phyloP scores from a whole-genome alignment of 768 basidiomycete species.

The Tricholoma hemisulphureum region DNA sequence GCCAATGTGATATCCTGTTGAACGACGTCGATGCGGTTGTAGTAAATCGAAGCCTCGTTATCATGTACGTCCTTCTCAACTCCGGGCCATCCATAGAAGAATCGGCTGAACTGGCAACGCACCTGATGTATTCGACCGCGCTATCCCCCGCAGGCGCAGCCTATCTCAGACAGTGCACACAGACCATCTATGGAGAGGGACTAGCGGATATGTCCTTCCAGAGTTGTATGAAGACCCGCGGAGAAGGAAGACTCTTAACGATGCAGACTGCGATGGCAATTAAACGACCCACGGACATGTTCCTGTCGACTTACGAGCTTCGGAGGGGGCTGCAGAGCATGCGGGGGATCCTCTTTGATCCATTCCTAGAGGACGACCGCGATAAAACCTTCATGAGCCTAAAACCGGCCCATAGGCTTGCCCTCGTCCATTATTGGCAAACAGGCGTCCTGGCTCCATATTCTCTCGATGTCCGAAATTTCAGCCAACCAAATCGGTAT shows the following conservation, averaged over 20 bases:
- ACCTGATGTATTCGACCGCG: conserved; percentile 42
- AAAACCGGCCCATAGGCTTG: conserved; percentile 40
- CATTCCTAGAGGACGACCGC: conserved; percentile 38
- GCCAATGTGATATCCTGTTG: conserved; percentile 38
- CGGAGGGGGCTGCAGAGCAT: conserved; percentile 28
- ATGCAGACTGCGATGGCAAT: conserved; percentile 37
- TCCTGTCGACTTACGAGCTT: conserved; percentile 29
- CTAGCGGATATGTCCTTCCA: conserved; percentile 36
- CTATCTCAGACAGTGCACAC: conserved; percentile 35
- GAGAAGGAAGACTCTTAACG: conserved; percentile 34
- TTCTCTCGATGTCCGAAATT: conserved; percentile 29
- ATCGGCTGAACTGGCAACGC: conserved; percentile 40
- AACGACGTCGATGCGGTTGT: conserved; percentile 38
- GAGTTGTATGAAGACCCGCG: conserved; percentile 31
- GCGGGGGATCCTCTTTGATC: conserved; percentile 32
- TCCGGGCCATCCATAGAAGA: conserved; percentile 40
- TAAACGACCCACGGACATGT: conserved; percentile 39
- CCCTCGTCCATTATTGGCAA: conserved; percentile 35
- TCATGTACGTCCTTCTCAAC: conserved; percentile 37
- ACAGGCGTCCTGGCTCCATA: conserved; percentile 41
- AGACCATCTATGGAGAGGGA: conserved; percentile 34
- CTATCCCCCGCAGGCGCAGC: conserved; percentile 34
- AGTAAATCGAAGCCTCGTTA: conserved; percentile 40
- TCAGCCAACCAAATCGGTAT: conserved; percentile 41
- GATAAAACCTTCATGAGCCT: conserved; percentile 40